Percentiles rank a stretch among this genome's conserved stretches.
These are phyloP conservation scores for Dalbergia cultrata DNA, from an alignment of 306 rosid genomes.

Conservation along the genomic window DNA sequence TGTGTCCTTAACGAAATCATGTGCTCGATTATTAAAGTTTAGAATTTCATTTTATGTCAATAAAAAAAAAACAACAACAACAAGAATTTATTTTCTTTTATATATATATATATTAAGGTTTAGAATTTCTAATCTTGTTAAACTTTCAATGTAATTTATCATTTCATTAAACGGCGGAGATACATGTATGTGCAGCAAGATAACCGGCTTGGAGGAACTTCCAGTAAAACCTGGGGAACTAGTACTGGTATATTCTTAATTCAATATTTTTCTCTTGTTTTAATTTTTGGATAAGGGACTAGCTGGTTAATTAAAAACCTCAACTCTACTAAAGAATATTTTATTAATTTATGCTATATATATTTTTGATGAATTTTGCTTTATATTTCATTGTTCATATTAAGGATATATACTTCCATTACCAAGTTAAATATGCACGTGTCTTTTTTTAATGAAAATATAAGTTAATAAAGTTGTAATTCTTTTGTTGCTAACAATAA, in stretches of 20 bases:
- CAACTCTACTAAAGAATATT: too few species aligned
- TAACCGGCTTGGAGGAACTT: slow-evolving; percentile 61
- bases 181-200: slow-evolving; percentile 53
- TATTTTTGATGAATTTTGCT: too few species aligned
- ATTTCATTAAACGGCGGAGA: neutral
- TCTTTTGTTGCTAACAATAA: too few species aligned
- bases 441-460: too few species aligned
- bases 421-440: too few species aligned
- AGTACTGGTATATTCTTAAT: slow-evolving; percentile 47
- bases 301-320: neutral
- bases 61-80: too few species aligned
- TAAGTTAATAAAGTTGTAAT: too few species aligned
- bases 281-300: neutral
- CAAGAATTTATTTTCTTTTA: too few species aligned
- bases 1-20: neutral
- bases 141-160: neutral
- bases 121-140: neutral
- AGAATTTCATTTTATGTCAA: neutral
- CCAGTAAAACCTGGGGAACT: slow-evolving; percentile 69
- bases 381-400: too few species aligned
- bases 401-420: too few species aligned
- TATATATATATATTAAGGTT: neutral
- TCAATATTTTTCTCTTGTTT: neutral
- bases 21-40: neutral
- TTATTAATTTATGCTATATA: too few species aligned